Percentiles rank a stretch among this genome's conserved stretches.
Evolutionary conservation across 139 green algal genomes (phyloP).

Genomic region (Chlorella sp.): DNA sequence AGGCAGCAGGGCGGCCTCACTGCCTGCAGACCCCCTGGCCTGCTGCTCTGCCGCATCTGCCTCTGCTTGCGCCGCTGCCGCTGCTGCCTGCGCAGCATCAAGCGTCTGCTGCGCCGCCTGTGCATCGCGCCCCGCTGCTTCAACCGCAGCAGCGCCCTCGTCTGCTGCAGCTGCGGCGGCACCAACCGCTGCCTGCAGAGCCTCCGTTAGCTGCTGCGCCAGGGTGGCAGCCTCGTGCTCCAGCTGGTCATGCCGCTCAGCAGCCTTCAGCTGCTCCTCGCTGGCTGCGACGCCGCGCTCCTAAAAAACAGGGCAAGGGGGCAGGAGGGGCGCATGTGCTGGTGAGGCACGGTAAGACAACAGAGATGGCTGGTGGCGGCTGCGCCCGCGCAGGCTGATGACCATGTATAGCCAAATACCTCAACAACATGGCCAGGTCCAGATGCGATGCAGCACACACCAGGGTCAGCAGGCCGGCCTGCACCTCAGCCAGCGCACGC

Average conservation of each 20-base stretch:
- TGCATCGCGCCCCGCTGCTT: not conserved
- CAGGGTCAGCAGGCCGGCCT: constrained; percentile 1
- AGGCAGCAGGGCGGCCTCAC: not conserved
- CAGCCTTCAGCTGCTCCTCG: constrained; percentile 1
- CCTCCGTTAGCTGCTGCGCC: not conserved
- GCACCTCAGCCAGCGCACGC: constrained; percentile 33
- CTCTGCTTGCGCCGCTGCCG: not conserved
- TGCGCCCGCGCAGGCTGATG: too few species aligned
- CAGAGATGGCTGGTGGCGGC: too few species aligned
- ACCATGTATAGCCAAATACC: not conserved
- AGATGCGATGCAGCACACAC: not conserved
- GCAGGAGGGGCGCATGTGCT: too few species aligned
- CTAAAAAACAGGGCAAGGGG: not conserved
- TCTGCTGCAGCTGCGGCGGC: not conserved
- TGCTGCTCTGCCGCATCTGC: not conserved
- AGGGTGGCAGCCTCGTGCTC: not conserved
- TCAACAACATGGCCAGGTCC: not conserved
- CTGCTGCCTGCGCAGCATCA: not conserved
- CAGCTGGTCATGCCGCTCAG: not conserved
- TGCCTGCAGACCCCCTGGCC: not conserved
- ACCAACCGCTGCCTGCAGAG: not conserved
- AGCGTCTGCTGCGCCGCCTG: not conserved
- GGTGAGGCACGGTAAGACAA: too few species aligned
- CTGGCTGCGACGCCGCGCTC: not conserved
- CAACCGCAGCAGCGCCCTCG: not conserved